Conservation (phyloP, 805 yeast species). For the Cyberlindnera lachancei region DNA sequence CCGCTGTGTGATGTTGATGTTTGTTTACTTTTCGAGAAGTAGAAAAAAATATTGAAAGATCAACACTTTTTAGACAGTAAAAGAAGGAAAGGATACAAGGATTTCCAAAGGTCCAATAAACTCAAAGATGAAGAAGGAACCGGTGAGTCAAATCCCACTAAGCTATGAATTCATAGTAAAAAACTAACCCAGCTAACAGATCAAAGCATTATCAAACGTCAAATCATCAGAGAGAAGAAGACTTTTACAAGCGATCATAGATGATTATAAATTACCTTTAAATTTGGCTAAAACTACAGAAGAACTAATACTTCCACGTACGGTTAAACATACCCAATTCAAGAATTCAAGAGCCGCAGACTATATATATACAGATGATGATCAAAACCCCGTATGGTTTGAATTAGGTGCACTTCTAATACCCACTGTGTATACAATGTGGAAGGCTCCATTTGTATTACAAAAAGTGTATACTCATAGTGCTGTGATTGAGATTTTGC, state of each 20-base stretch:
- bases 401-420: conserved; percentile 43
- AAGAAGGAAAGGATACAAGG: too few relatives aligned
- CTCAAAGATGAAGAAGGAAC: too few relatives aligned
- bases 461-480: conserved; percentile 69
- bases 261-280: conserved; percentile 32
- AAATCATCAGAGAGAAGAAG: conserved; percentile 75
- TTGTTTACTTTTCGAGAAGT: conserved; percentile 1
- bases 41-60: too few relatives aligned
- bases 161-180: too few relatives aligned
- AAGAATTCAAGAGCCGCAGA: conserved; percentile 52
- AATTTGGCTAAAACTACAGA: conserved; percentile 20
- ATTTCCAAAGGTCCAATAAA: too few relatives aligned
- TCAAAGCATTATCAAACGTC: conserved; percentile 71
- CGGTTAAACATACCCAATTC: conserved; percentile 56
- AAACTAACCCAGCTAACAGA: conserved; percentile 18
- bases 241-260: conserved; percentile 28
- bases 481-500: conserved; percentile 61
- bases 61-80: too few relatives aligned
- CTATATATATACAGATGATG: conserved; percentile 53
- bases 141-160: too few relatives aligned
- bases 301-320: conserved; percentile 16
- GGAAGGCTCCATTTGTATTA: conserved; percentile 59
- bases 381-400: conserved; percentile 69
- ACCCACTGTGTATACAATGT: conserved; percentile 70
- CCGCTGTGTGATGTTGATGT: too few relatives aligned